Base-by-base conservation (phyloP, 768 basidiomycete species). In the Termitomyces bulborhizus region DNA sequence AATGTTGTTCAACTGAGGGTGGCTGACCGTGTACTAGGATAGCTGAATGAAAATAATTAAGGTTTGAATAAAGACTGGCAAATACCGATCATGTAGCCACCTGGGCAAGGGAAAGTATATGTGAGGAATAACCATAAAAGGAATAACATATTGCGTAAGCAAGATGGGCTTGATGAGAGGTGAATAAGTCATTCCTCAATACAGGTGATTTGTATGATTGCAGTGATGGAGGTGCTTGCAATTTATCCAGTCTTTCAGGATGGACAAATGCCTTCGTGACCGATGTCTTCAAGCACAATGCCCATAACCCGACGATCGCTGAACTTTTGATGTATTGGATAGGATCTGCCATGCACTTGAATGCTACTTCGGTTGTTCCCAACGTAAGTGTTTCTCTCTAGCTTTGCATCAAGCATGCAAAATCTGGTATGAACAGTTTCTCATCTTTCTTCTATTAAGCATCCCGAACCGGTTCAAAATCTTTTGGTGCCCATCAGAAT, bases 261-360 rank as follows among this genome's bases (percentile, higher is more conserved):
- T 78, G 81, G 76, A 79, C 75, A 1, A 66, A 73, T 31, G 81
- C 76, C 3, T 83, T 78, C 51, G 76, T 82, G 16, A 76, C 80
- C 2, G 67, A 70, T 32, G 69, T 80, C 26, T 79, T 76, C 61
- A 55, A 65, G 13, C 74, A 68, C 57, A 68, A 79, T 60, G 60
- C 69, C 24, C 57, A 60, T 45, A 65, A 64, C 13, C 83, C 81
- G n/a, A 76, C 79, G 12, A 69, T 84, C 46, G 60, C 79, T 52
- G 79, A 83, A 65, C 68, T 71, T 56, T 64, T 85, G 24, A 65
- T 73, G 7, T 84, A 75, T 64, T 86, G 84, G 83, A 63, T 81
- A 47, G 72, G 72, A 37, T 82, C 82, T 49, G 76, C 81, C 9
- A 76, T 79, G 75, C 70, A 67, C 0, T 62, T 74, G 37, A 59